phyloP scores from a whole-genome alignment of 805 yeast genomes.

The Saturnispora quitensis region DNA sequence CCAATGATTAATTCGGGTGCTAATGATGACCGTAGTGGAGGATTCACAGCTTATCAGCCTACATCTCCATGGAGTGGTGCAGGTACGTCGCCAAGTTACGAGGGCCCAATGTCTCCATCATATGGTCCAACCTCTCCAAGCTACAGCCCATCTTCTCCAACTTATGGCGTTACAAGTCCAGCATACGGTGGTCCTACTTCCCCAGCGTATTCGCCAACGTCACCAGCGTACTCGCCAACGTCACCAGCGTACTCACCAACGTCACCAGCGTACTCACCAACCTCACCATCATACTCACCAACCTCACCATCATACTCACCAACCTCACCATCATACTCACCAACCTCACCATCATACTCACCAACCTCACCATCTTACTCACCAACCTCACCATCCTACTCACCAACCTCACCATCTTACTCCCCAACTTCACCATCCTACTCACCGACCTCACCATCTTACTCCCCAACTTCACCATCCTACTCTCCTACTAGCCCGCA shows the following conservation, averaged over 20 bases:
- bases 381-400: conserved; percentile 61
- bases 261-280: conserved; percentile 68
- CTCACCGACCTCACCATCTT: conserved; percentile 72
- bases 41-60: conserved; percentile 54
- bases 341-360: conserved; percentile 54
- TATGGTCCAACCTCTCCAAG: conserved; percentile 52
- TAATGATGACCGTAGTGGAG: conserved; percentile 66
- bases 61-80: conserved; percentile 47
- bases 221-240: conserved; percentile 70
- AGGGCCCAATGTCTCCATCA: conserved; percentile 37
- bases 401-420: conserved; percentile 77
- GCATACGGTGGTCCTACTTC: conserved; percentile 61
- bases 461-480: conserved; percentile 64
- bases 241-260: conserved; percentile 57
- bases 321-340: conserved; percentile 54
- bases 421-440: conserved; percentile 67
- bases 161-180: conserved; percentile 51
- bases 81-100: conserved; percentile 37
- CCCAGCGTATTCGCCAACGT: conserved; percentile 72
- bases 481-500: conserved; percentile 75
- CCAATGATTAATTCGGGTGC: conserved; percentile 86
- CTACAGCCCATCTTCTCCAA: conserved; percentile 44
- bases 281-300: conserved; percentile 57
- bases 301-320: conserved; percentile 57
- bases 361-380: conserved; percentile 52